Base-by-base conservation (phyloP, 2,329 filamentous ascomycete species). In the Venturia oleaginea region DNA sequence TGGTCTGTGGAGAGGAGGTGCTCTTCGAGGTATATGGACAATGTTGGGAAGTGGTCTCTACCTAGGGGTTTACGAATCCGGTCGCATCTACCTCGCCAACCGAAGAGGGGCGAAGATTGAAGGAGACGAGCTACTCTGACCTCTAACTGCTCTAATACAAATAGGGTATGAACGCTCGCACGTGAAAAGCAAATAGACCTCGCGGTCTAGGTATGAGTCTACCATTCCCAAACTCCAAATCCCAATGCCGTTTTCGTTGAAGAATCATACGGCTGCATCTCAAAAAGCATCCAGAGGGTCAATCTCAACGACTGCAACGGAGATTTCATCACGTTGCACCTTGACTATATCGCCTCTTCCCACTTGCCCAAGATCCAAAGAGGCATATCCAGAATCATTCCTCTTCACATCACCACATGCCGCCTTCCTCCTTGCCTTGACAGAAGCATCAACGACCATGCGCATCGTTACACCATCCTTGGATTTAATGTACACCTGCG, bases 1-100 rank as follows among this genome's bases (percentile, higher is more conserved):
- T 65, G 92, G 91, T 0, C 75, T 96, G 43, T 96, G 94, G 74
- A 81, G 89, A 40, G 92, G 92, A 7, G 90, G 86, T 2, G 77
- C 83, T 40, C 77, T 96, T 68, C 83, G 92, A 66, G 86, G 83
- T 10, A 83, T 83, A 1, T 96, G 92, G 92, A 94, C 92, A 17
- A 87, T 91, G 63, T 68, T 95, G 5, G 91, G 91, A 0, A 89
- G 89, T 72, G 91, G 91, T 3, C 76, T 96, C 64, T 96, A 96
- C 79, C 77, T 96, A 51, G 90, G 91, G 30, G 88, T 89, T 54
- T 96, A 96, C 76, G 92, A 96, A 74, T 87, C 86, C 68, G 88
- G 89, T 11, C 86, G 91, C 71, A 74, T 80, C 11, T 81, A 77
- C 67, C 66, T 82, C 46, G 79, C 79, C 2, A 71, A 70, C 8